A percentile compares a stretch with the other conserved stretches of the same genome.
phyloP scores from a whole-genome alignment of 2,329 filamentous ascomycete species.

The Sarocladium strictum region DNA sequence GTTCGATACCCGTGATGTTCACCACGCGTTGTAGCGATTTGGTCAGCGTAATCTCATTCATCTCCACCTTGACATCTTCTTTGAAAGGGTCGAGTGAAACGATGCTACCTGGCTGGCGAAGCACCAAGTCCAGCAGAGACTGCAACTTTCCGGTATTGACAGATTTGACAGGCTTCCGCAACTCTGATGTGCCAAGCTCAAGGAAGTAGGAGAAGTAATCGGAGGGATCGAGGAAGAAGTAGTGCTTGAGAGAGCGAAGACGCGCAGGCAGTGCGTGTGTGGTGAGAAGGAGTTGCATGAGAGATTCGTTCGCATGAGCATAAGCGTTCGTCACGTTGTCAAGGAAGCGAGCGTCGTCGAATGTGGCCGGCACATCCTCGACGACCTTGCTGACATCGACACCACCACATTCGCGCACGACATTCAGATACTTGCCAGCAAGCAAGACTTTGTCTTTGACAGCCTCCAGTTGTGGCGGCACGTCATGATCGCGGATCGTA shows the following conservation, averaged over 20 bases:
- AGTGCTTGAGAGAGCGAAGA: slow-evolving; percentile 89
- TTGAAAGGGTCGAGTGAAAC: slow-evolving; percentile 95
- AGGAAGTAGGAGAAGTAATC: slow-evolving; percentile 99
- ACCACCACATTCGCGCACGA: slow-evolving; percentile 93
- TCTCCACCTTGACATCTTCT: slow-evolving; percentile 94
- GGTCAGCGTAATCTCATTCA: slow-evolving; percentile 90
- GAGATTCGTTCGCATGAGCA: slow-evolving; percentile 87
- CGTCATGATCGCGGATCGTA: slow-evolving; percentile 83
- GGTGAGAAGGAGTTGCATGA: slow-evolving; percentile 85
- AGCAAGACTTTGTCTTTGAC: slow-evolving; percentile 93
- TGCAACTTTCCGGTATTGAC: slow-evolving; percentile 94
- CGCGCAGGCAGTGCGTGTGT: slow-evolving; percentile 86
- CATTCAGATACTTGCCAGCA: slow-evolving; percentile 95
- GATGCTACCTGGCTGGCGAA: slow-evolving; percentile 92
- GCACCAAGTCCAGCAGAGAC: slow-evolving; percentile 87
- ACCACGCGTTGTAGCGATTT: slow-evolving; percentile 95
- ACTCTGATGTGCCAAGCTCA: slow-evolving; percentile 81
- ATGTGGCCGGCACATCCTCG: slow-evolving; percentile 81
- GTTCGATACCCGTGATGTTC: slow-evolving; percentile 91
- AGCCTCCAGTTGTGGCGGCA: slow-evolving; percentile 84
- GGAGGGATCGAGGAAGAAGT: slow-evolving; percentile 96
- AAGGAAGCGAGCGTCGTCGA: slow-evolving; percentile 85
- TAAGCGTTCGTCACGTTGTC: slow-evolving; percentile 96
- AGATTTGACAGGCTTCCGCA: slow-evolving; percentile 80
- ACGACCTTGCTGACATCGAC: slow-evolving; percentile 89